phyloP scores from a whole-genome alignment of 129 eudicot genomes.

The Centaurea solstitialis region DNA sequence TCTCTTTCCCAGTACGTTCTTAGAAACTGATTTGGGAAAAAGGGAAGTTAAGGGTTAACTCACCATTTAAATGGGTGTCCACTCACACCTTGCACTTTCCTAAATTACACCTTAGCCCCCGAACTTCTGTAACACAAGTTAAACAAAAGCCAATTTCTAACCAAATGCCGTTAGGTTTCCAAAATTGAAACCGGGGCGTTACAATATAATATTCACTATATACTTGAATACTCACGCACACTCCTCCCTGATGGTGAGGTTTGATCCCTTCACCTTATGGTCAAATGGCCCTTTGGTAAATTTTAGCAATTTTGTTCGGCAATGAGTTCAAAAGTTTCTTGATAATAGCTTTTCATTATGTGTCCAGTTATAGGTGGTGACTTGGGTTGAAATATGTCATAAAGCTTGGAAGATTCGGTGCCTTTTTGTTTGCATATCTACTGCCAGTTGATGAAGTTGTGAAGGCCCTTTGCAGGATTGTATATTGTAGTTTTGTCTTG shows the following conservation, averaged over 20 bases:
- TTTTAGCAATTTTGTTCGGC: background rate
- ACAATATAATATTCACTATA: background rate
- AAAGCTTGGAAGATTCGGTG: conserved; percentile 36
- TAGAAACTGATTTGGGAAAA: no score
- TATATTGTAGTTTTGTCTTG: conserved; percentile 56
- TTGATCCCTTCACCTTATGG: background rate
- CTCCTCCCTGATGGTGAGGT: background rate
- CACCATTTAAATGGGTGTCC: no score
- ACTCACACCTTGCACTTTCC: no score
- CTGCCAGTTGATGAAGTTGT: conserved; percentile 30
- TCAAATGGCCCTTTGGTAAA: background rate
- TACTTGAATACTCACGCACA: background rate
- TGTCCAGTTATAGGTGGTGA: conserved; percentile 32
- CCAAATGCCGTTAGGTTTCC: no score
- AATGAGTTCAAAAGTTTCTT: background rate
- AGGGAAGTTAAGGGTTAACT: no score
- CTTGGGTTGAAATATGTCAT: conserved; percentile 23
- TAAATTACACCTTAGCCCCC: no score
- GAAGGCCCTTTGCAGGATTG: conserved; percentile 59
- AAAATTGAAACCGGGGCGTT: no score
- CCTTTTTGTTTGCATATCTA: conserved; percentile 9
- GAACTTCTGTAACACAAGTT: no score
- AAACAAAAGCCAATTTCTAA: no score
- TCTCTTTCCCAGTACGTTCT: no score
- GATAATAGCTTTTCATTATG: background rate